These are phyloP conservation scores for Ascochyta viciae-villosae DNA, from an alignment of 2,329 filamentous ascomycete species.

Conservation along the genomic window DNA sequence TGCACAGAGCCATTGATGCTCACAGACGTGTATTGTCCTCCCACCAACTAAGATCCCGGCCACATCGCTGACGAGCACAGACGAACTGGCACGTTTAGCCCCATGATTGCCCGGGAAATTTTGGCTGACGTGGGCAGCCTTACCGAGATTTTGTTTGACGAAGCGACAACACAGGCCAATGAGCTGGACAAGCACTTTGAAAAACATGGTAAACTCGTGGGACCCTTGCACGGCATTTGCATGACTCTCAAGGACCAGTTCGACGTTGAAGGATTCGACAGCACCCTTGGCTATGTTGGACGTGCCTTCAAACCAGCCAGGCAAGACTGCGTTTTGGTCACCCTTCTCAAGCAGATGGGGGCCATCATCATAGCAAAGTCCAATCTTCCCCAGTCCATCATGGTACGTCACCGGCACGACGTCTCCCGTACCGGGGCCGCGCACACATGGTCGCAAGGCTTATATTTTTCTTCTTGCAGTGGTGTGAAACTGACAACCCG, in stretches of 20 bases:
- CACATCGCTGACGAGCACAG: constrained; percentile 48
- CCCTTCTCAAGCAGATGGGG: constrained; percentile 62
- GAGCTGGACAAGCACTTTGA: constrained; percentile 52
- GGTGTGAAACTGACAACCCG: constrained; percentile 67
- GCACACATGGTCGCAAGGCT: constrained; percentile 43
- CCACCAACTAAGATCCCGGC: background rate
- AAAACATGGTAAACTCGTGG: constrained; percentile 47
- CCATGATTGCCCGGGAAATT: constrained; percentile 62
- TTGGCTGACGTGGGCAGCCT: constrained; percentile 47
- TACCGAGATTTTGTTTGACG: constrained; percentile 57
- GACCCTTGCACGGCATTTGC: constrained; percentile 57
- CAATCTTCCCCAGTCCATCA: constrained; percentile 65
- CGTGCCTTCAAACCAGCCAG: constrained; percentile 62
- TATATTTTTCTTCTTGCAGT: constrained; percentile 57
- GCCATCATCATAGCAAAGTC: constrained; percentile 57
- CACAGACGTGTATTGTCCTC: constrained; percentile 37
- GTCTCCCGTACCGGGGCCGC: background rate
- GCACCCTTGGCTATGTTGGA: constrained; percentile 67
- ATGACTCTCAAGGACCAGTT: constrained; percentile 60
- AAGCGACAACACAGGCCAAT: constrained; percentile 51
- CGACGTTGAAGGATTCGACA: constrained; percentile 57
- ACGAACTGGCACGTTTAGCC: constrained; percentile 46
- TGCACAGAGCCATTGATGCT: constrained; percentile 38
- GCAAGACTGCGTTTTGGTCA: constrained; percentile 61
- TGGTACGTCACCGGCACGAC: constrained; percentile 48